Evolutionary conservation across 805 yeast genomes (phyloP), one percentile per base, ranked within the genome.

Genomic region (Pichia manshurica): DNA sequence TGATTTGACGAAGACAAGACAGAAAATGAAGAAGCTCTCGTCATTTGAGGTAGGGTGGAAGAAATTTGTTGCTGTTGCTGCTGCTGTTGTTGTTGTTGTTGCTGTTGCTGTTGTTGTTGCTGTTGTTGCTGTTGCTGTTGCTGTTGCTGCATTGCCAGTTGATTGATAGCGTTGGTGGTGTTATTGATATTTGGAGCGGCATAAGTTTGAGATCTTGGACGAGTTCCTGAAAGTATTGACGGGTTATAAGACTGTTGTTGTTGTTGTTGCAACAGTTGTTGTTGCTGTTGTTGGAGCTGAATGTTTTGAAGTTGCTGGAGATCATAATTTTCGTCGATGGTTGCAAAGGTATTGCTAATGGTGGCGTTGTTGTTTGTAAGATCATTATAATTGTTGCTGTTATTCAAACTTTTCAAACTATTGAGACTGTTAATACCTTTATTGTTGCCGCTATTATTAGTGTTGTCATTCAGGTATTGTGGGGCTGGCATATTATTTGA

Each of bases 141-240:
- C 39, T 51, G 46, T 34, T 43, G 54, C 25, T 51, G 49, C 10
- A 25, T 7, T 10, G 29, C 29, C 10, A 25, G 29, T 10, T 25
- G 29, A 10, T 34, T 49, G 31, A 37, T 52, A 58, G 12, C 40
- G 21, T 41, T 46, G 49, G 10, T 46, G 49, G 10, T 20, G 25
- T 20, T 13, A 20, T 22, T 46, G 46, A 25, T 19, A 35, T 41
- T 34, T 16, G 46, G 47, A 28, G 53, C 58, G 34, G 67, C 66
- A 47, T 57, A 64, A 12, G 75, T 70, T 45, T 68, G 74, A 12
- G 75, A 71, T 48, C 76, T 61, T 42, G 74, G 74, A 54, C 75
- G 43, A 23, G 28, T 25, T 8, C 20, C 37, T 10, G 25, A 35
- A 33, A 13, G 12, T n/a, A n/a, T 25, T 7, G 29, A 25, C 10